Evolutionary conservation across 805 yeast species (phyloP).

Genomic region (Sugiyamaella boreocaroliniensis): DNA sequence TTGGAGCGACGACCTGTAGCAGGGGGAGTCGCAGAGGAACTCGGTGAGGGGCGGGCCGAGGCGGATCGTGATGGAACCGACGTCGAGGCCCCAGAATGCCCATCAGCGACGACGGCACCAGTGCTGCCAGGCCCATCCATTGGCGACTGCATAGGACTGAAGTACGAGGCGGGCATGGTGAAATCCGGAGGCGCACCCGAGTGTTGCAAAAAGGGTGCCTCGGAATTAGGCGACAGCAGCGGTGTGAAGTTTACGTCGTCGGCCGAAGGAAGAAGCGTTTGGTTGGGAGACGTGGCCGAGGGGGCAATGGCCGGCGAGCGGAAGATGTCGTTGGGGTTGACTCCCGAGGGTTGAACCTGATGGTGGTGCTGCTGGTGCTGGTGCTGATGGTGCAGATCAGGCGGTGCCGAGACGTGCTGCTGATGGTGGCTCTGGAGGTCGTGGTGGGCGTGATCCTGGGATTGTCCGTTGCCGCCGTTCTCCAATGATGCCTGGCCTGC

Average conservation of each 20-base stretch:
- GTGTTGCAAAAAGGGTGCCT: slow-evolving; percentile 33
- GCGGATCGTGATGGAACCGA: not conserved
- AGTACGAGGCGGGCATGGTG: slow-evolving; percentile 20
- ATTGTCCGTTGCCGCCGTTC: not conserved
- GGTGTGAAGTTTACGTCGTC: slow-evolving; percentile 66
- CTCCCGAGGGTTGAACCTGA: slow-evolving; percentile 5
- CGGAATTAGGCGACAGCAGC: slow-evolving; percentile 50
- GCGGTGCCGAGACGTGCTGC: slow-evolving; percentile 3
- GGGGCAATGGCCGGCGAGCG: slow-evolving; percentile 16
- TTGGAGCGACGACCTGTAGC: slow-evolving; percentile 1
- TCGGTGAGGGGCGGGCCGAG: not conserved
- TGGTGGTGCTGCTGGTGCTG: slow-evolving; percentile 5
- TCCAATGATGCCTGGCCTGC: not conserved
- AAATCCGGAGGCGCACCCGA: slow-evolving; percentile 16
- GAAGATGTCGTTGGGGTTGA: slow-evolving; percentile 20
- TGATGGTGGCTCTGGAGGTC: slow-evolving; percentile 1
- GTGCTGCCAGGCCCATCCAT: slow-evolving; percentile 1
- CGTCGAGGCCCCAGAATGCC: not conserved
- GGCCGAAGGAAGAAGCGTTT: slow-evolving; percentile 21
- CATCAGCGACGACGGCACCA: slow-evolving; percentile 2
- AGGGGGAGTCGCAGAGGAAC: not conserved
- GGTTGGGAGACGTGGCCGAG: slow-evolving; percentile 1
- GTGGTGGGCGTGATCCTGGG: not conserved
- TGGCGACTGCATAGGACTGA: slow-evolving; percentile 17
- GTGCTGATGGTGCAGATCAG: not conserved